Evolutionary conservation across 371 early-diverging fungal species (phyloP).

Genomic region (Rhizomucor miehei): DNA sequence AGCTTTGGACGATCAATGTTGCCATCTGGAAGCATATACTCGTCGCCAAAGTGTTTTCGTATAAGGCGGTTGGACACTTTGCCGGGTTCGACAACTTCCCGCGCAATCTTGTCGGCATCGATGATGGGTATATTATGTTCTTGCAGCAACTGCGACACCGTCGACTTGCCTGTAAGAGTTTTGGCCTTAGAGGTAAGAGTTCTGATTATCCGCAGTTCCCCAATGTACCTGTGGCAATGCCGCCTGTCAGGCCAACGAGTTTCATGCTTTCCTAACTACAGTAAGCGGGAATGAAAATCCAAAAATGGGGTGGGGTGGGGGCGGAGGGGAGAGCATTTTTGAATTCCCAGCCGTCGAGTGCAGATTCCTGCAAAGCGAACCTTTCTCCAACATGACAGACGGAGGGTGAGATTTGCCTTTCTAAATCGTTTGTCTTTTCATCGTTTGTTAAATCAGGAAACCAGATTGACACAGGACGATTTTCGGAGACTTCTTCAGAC

Average conservation of each 20-base stretch:
- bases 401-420: too few relatives aligned
- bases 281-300: too few relatives aligned
- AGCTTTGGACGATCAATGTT: constrained; percentile 74
- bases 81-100: constrained; percentile 82
- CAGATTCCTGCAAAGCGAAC: too few relatives aligned
- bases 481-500: constrained; percentile 78
- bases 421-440: too few relatives aligned
- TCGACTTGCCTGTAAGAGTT: constrained; percentile 66
- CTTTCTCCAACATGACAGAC: too few relatives aligned
- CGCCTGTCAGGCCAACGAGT: constrained; percentile 89
- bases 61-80: constrained; percentile 68
- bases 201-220: background rate
- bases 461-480: constrained; percentile 73
- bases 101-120: constrained; percentile 91
- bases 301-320: too few relatives aligned
- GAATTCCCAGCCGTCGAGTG: too few relatives aligned
- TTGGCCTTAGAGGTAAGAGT: background rate
- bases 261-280: too few relatives aligned
- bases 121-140: constrained; percentile 72
- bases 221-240: constrained; percentile 84
- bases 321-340: too few relatives aligned
- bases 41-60: constrained; percentile 72
- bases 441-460: too few relatives aligned
- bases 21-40: constrained; percentile 57
- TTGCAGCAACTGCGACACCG: constrained; percentile 66